phyloP scores from a whole-genome alignment of 352 stramenopile genomes.

The Phytopythium litorale region DNA sequence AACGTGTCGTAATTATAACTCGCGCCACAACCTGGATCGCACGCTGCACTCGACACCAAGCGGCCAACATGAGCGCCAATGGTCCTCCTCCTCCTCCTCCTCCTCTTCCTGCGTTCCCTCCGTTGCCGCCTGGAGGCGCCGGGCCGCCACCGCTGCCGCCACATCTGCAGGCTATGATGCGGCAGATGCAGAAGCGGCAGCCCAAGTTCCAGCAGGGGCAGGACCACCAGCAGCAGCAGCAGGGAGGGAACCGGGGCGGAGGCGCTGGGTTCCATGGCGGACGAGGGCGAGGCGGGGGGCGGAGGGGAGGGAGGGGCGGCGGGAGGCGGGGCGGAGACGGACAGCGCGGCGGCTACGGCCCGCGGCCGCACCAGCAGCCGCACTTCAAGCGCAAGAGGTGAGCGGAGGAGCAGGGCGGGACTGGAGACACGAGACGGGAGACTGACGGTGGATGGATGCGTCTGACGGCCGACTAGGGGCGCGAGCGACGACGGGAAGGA shows the following conservation, averaged over 20 bases:
- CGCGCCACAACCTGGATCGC: too few relatives aligned
- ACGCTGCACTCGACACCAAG: not conserved
- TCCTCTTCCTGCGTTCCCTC: slow-evolving; percentile 12
- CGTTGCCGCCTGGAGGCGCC: slow-evolving; percentile 4
- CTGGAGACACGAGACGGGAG: too few relatives aligned
- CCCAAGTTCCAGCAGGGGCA: slow-evolving; percentile 28
- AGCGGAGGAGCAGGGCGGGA: not conserved
- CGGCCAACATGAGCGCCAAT: slow-evolving; percentile 2
- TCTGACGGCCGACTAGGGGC: slow-evolving; percentile 14
- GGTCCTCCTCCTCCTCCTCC: slow-evolving; percentile 5
- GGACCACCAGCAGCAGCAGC: slow-evolving; percentile 3
- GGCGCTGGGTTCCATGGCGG: slow-evolving; percentile 12
- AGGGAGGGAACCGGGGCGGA: slow-evolving; percentile 11
- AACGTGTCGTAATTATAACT: too few relatives aligned
- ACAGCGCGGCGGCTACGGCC: not conserved
- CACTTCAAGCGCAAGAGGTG: slow-evolving; percentile 48
- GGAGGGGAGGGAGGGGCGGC: slow-evolving; percentile 14
- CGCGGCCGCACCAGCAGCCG: not conserved
- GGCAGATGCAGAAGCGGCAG: slow-evolving; percentile 40
- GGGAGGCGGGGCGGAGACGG: slow-evolving; percentile 11
- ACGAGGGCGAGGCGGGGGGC: slow-evolving; percentile 9
- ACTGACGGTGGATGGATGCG: not conserved
- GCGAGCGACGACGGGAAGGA: slow-evolving; percentile 39
- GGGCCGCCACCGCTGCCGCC: not conserved
- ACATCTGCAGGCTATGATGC: slow-evolving; percentile 51